phyloP scores from a whole-genome alignment of 768 basidiomycete genomes.

The Leccinum incarnatum region DNA sequence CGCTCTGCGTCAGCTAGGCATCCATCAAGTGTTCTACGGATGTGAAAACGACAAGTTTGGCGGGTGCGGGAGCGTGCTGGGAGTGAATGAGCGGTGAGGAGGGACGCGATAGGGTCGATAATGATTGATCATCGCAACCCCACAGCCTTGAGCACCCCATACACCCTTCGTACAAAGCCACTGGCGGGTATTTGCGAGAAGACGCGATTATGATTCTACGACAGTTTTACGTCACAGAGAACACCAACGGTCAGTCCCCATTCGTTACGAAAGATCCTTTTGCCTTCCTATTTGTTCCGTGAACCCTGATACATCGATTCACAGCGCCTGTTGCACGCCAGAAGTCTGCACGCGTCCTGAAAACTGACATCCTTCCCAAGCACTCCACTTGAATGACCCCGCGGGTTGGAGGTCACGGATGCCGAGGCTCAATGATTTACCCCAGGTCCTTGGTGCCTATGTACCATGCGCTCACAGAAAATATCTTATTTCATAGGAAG shows the following conservation, averaged over 20 bases:
- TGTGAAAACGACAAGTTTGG: constrained; percentile 96
- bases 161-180: constrained; percentile 72
- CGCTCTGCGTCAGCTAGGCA: constrained; percentile 89
- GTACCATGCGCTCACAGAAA: background rate
- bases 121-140: constrained; percentile 5
- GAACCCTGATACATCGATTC: constrained; percentile 11
- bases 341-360: constrained; percentile 81
- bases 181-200: constrained; percentile 73
- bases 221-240: constrained; percentile 91
- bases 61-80: constrained; percentile 91
- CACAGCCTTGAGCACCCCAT: constrained; percentile 65
- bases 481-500: background rate
- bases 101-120: background rate
- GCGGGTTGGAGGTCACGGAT: background rate
- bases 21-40: constrained; percentile 87
- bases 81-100: constrained; percentile 73
- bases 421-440: background rate
- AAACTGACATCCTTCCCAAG: constrained; percentile 61
- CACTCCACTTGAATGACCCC: constrained; percentile 4
- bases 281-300: constrained; percentile 3
- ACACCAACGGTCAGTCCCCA: constrained; percentile 68
- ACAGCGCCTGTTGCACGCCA: constrained; percentile 88
- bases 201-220: constrained; percentile 86
- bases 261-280: background rate
- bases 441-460: background rate